These are phyloP conservation scores for Cenchrus purpureus DNA, from an alignment of 176 grass and related monocot species.

Conservation along the genomic window DNA sequence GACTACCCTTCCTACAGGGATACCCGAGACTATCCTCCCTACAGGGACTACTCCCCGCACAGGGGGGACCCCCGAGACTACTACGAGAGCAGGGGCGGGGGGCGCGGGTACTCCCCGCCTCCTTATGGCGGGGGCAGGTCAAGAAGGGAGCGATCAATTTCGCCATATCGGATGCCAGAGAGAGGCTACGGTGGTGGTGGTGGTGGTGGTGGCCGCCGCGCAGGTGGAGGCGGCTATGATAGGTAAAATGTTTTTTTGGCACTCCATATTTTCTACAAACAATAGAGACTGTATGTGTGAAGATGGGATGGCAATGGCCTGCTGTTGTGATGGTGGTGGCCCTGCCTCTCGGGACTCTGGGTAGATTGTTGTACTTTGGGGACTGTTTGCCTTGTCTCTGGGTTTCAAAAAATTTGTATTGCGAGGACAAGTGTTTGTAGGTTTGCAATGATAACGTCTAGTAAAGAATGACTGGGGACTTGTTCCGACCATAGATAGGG, in stretches of 20 bases:
- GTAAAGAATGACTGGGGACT: slow-evolving; percentile 17
- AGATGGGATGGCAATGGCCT: slow-evolving; percentile 11
- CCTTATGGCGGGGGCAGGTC: slow-evolving; percentile 52
- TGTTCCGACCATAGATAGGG: neutral
- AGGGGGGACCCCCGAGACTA: slow-evolving; percentile 52
- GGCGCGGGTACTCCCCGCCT: slow-evolving; percentile 57
- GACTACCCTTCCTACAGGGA: slow-evolving; percentile 54
- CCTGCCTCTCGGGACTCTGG: slow-evolving; percentile 2
- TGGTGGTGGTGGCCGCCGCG: slow-evolving; percentile 24
- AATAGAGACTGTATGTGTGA: neutral
- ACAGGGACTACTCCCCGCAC: slow-evolving; percentile 59
- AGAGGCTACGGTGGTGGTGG: slow-evolving; percentile 45
- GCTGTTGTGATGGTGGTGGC: neutral
- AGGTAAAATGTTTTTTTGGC: slow-evolving; percentile 32
- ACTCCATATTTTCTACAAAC: neutral
- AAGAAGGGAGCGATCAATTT: slow-evolving; percentile 65
- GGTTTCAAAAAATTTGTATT: slow-evolving; percentile 30
- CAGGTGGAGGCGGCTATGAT: slow-evolving; percentile 49
- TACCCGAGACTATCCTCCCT: slow-evolving; percentile 53
- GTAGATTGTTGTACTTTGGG: slow-evolving; percentile 31
- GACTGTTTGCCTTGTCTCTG: neutral
- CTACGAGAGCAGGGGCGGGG: slow-evolving; percentile 43
- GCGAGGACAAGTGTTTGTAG: slow-evolving; percentile 21
- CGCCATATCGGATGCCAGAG: slow-evolving; percentile 49
- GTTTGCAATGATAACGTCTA: slow-evolving; percentile 27